Evolutionary conservation across 768 basidiomycete genomes (phyloP).

Genomic region (Rubroboletus pulcherrimus): DNA sequence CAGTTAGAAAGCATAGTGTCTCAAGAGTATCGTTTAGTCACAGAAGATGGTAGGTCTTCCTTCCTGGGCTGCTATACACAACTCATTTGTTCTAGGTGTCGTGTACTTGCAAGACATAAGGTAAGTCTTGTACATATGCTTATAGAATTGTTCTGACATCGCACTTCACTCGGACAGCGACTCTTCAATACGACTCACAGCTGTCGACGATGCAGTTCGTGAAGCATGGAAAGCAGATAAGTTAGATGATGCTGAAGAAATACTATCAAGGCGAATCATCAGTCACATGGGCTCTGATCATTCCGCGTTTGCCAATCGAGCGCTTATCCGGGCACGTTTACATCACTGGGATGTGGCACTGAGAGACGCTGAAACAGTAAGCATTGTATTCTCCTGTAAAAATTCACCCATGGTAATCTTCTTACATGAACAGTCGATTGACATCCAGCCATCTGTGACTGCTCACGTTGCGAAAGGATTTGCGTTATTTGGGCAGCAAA

Average conservation of each 20-base stretch:
- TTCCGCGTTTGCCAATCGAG: constrained; percentile 1
- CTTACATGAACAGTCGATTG: not conserved
- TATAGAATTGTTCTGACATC: not conserved
- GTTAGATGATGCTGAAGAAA: constrained; percentile 10
- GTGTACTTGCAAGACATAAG: not conserved
- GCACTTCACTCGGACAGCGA: not conserved
- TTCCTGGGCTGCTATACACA: not conserved
- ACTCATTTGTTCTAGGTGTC: not conserved
- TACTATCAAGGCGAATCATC: constrained; percentile 2
- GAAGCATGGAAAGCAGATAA: constrained; percentile 5
- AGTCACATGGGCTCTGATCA: not conserved
- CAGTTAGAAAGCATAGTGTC: not conserved
- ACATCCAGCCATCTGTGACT: constrained; percentile 2
- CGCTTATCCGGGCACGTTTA: constrained; percentile 6
- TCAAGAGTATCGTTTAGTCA: not conserved
- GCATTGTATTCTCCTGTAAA: not conserved
- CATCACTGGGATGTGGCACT: constrained; percentile 1
- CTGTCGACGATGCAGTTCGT: not conserved
- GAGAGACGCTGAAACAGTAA: constrained; percentile 4
- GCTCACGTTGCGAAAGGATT: constrained; percentile 1
- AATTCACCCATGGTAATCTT: not conserved
- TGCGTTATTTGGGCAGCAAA: constrained; percentile 1
- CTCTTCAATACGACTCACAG: constrained; percentile 2
- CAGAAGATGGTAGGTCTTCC: not conserved
- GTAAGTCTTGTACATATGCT: not conserved